These are phyloP conservation scores for Coniferiporia sulphurascens DNA, from an alignment of 1,284 basidiomycete genomes.

Conservation along the genomic window DNA sequence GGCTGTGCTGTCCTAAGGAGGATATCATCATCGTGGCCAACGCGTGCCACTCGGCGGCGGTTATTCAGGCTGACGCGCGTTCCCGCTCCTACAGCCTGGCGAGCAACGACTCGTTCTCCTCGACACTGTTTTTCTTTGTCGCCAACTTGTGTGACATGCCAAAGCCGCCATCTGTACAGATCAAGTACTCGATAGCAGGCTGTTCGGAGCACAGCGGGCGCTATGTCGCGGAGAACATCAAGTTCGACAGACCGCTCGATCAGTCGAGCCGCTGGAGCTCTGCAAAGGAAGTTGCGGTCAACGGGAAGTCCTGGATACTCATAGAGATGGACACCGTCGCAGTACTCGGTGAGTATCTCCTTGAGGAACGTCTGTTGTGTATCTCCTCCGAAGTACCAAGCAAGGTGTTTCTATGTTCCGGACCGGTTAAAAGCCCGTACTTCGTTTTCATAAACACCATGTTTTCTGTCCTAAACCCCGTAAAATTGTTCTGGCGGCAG, in stretches of 20 bases:
- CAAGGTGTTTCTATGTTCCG: too few relatives aligned
- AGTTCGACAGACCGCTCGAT: constrained; percentile 57
- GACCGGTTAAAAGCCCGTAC: too few relatives aligned
- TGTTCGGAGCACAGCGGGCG: constrained; percentile 65
- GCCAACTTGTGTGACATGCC: not conserved
- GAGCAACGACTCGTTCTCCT: not conserved
- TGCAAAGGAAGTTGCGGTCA: constrained; percentile 43
- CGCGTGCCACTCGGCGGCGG: too few relatives aligned
- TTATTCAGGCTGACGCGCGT: too few relatives aligned
- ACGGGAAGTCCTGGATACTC: constrained; percentile 65
- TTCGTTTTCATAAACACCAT: too few relatives aligned
- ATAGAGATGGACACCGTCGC: constrained; percentile 51
- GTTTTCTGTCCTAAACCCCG: too few relatives aligned
- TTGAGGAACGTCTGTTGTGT: not conserved
- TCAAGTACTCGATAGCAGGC: constrained; percentile 48
- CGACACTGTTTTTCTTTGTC: not conserved
- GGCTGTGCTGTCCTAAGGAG: too few relatives aligned
- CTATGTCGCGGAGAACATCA: constrained; percentile 65
- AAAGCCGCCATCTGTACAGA: not conserved
- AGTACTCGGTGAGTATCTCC: constrained; percentile 57
- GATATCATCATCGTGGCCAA: too few relatives aligned
- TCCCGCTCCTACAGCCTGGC: not conserved
- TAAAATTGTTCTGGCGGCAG: too few relatives aligned
- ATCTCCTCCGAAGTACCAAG: too few relatives aligned
- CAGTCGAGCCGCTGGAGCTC: constrained; percentile 70